These are phyloP conservation scores for Tuber borchii DNA, from an alignment of 495 filamentous ascomycete genomes.

Conservation along the genomic window DNA sequence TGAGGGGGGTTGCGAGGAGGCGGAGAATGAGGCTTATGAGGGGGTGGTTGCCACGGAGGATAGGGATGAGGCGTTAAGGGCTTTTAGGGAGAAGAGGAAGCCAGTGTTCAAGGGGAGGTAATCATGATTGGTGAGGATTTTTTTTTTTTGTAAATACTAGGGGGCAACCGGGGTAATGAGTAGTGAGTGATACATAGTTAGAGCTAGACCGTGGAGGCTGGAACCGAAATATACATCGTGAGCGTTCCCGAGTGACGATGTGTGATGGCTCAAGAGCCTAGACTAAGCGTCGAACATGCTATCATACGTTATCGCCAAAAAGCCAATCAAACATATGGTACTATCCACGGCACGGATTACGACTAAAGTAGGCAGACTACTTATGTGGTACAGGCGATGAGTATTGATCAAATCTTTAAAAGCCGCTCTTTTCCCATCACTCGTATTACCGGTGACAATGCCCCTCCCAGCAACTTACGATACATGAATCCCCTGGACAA, in stretches of 20 bases:
- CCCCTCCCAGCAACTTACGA: background rate
- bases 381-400: background rate
- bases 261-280: background rate
- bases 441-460: background rate
- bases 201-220: background rate
- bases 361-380: background rate
- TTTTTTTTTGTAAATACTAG: background rate
- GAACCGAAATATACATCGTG: background rate
- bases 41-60: conserved; percentile 75
- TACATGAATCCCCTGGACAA: no score
- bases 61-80: conserved; percentile 73
- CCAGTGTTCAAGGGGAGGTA: conserved; percentile 65
- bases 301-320: no score
- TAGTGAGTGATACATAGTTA: background rate
- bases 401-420: background rate
- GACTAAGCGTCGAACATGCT: no score
- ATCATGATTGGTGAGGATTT: background rate
- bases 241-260: background rate
- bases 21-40: conserved; percentile 73
- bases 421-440: background rate
- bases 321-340: background rate
- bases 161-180: background rate
- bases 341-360: background rate
- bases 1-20: conserved; percentile 53
- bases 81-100: conserved; percentile 86